These are phyloP conservation scores for Suillus lakei DNA, from an alignment of 768 basidiomycete species.

Conservation along the genomic window DNA sequence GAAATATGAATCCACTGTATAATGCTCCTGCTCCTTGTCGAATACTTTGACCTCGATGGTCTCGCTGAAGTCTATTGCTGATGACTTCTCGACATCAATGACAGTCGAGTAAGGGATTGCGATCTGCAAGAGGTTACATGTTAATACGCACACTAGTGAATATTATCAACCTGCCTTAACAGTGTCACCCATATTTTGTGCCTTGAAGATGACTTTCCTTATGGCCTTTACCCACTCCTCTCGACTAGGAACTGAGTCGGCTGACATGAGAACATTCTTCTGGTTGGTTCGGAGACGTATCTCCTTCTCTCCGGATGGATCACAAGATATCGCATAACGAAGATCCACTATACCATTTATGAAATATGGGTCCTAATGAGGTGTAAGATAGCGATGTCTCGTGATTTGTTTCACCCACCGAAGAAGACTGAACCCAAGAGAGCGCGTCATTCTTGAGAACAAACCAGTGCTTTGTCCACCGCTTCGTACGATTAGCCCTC, in stretches of 20 bases:
- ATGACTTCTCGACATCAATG: constrained; percentile 85
- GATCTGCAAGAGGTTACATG: constrained; percentile 53
- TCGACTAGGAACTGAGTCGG: constrained; percentile 81
- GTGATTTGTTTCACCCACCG: constrained; percentile 46
- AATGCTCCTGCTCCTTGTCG: constrained; percentile 62
- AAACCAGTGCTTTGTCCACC: constrained; percentile 97
- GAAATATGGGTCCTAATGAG: constrained; percentile 90
- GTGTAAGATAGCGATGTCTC: constrained; percentile 11
- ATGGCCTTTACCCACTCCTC: constrained; percentile 98
- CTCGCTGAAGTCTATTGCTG: constrained; percentile 94
- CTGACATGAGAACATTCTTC: constrained; percentile 69
- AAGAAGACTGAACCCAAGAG: constrained; percentile 95
- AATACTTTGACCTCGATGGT: constrained; percentile 94
- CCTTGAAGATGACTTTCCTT: constrained; percentile 92
- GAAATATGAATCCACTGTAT: constrained; percentile 86
- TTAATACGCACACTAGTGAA: background rate
- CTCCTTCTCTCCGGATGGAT: constrained; percentile 74
- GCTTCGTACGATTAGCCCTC: constrained; percentile 86
- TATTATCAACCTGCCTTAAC: constrained; percentile 68
- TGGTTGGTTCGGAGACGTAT: constrained; percentile 86
- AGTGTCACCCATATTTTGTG: constrained; percentile 94
- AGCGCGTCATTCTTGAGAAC: constrained; percentile 94
- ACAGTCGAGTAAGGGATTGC: constrained; percentile 93
- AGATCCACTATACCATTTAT: constrained; percentile 95
- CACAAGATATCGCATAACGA: constrained; percentile 91